These are phyloP conservation scores for Eucalyptus pumila DNA, from an alignment of 345 rosid species.

Conservation along the genomic window DNA sequence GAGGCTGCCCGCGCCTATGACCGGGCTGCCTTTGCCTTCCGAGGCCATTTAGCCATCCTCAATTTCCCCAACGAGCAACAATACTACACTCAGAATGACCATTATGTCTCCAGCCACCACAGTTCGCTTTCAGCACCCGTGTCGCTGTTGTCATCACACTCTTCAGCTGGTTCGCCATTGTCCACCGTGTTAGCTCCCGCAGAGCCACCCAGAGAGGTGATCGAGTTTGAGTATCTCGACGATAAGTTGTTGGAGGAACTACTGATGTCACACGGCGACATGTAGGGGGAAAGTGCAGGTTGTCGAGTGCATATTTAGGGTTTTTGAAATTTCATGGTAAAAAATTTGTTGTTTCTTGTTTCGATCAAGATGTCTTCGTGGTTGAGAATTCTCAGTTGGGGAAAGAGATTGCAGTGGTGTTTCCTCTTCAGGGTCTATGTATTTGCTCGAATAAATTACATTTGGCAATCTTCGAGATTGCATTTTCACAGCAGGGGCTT, in stretches of 20 bases:
- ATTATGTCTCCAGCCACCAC: neutral
- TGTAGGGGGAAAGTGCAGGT: neutral
- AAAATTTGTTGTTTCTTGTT: neutral
- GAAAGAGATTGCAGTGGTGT: neutral
- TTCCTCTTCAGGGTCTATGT: neutral
- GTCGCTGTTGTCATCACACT: neutral
- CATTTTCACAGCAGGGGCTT: neutral
- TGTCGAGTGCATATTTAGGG: neutral
- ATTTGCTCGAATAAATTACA: neutral
- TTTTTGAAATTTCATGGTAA: neutral
- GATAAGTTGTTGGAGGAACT: neutral
- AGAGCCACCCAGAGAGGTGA: neutral
- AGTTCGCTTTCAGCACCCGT: neutral
- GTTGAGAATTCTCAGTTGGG: neutral
- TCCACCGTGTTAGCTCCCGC: neutral
- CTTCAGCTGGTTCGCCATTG: neutral
- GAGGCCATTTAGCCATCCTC: constrained; percentile 48
- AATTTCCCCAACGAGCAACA: constrained; percentile 58
- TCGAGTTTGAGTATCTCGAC: neutral
- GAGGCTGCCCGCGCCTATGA: constrained; percentile 60
- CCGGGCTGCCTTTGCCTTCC: constrained; percentile 40
- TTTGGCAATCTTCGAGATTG: neutral
- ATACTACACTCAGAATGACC: neutral
- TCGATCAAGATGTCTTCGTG: neutral
- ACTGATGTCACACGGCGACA: neutral